Percentiles rank a stretch among this genome's conserved stretches.
These are phyloP conservation scores for Mortierella alpina DNA, from an alignment of 192 early-diverging fungal genomes.

Conservation along the genomic window DNA sequence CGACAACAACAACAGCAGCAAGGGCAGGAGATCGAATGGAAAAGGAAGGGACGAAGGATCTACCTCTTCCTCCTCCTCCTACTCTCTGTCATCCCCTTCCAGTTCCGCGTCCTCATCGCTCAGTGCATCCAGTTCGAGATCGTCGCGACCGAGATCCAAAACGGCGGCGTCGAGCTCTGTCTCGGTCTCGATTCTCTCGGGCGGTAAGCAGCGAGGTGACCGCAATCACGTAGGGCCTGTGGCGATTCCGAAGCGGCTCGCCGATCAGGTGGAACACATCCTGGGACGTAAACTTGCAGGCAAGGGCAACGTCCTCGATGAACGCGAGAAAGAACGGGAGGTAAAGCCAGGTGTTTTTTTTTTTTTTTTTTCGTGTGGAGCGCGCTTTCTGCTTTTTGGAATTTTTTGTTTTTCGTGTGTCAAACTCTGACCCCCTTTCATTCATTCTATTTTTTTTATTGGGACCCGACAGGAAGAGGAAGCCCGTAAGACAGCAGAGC, in stretches of 20 bases:
- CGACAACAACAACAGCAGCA: not conserved
- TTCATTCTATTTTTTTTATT: not conserved
- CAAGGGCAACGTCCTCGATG: slow-evolving; percentile 49
- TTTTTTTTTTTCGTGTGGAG: not conserved
- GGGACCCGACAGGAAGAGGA: slow-evolving; percentile 36
- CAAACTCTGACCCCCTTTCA: not conserved
- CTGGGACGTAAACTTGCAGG: slow-evolving; percentile 53
- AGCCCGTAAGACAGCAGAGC: slow-evolving; percentile 40
- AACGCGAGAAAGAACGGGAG: slow-evolving; percentile 53
- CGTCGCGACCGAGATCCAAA: slow-evolving; percentile 20
- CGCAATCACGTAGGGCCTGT: slow-evolving; percentile 44
- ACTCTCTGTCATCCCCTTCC: no score
- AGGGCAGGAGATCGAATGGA: not conserved
- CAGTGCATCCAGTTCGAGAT: not conserved
- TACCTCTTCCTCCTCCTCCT: no score
- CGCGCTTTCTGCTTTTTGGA: not conserved
- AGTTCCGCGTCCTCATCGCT: no score
- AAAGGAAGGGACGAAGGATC: no score
- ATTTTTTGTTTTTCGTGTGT: not conserved
- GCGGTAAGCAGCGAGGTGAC: slow-evolving; percentile 40
- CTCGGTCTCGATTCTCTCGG: slow-evolving; percentile 11
- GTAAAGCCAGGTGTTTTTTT: slow-evolving; percentile 18
- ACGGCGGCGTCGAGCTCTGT: slow-evolving; percentile 23
- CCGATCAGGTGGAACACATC: slow-evolving; percentile 48
- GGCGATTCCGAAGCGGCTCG: slow-evolving; percentile 41